These are phyloP conservation scores for Paramyrothecium roridum DNA, from an alignment of 2,329 filamentous ascomycete species.

Conservation along the genomic window DNA sequence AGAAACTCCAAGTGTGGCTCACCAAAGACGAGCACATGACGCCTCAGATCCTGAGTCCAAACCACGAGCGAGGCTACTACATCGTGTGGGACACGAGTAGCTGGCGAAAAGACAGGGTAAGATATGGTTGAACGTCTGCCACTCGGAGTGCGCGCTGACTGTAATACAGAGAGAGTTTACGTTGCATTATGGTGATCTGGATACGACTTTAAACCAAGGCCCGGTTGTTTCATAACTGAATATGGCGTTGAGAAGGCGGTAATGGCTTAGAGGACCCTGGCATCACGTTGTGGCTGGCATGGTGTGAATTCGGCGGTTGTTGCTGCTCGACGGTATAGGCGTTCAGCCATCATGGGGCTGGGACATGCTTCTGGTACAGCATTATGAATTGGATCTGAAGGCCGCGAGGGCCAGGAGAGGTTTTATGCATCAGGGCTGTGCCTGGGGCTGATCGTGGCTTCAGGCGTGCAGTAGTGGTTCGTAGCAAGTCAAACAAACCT, in stretches of 20 bases:
- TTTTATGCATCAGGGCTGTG: constrained; percentile 17
- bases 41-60: constrained; percentile 55
- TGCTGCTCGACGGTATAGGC: constrained; percentile 17
- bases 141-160: constrained; percentile 6
- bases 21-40: constrained; percentile 67
- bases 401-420: constrained; percentile 23
- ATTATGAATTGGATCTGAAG: constrained; percentile 24
- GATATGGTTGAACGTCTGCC: constrained; percentile 22
- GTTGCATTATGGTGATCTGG: constrained; percentile 59
- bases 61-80: constrained; percentile 63
- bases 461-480: too few species aligned
- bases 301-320: not conserved
- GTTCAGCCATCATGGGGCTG: constrained; percentile 24
- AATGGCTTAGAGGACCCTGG: constrained; percentile 1
- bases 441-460: too few species aligned
- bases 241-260: not conserved
- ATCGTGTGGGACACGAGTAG: constrained; percentile 61
- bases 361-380: constrained; percentile 23
- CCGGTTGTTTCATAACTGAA: constrained; percentile 21
- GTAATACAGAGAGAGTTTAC: constrained; percentile 53
- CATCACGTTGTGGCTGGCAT: constrained; percentile 4
- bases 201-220: constrained; percentile 39
- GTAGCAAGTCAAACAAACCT: too few species aligned
- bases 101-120: constrained; percentile 62
- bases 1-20: constrained; percentile 63